These are phyloP conservation scores for Pilasporangium apinafurcum DNA, from an alignment of 352 stramenopile genomes.

Conservation along the genomic window DNA sequence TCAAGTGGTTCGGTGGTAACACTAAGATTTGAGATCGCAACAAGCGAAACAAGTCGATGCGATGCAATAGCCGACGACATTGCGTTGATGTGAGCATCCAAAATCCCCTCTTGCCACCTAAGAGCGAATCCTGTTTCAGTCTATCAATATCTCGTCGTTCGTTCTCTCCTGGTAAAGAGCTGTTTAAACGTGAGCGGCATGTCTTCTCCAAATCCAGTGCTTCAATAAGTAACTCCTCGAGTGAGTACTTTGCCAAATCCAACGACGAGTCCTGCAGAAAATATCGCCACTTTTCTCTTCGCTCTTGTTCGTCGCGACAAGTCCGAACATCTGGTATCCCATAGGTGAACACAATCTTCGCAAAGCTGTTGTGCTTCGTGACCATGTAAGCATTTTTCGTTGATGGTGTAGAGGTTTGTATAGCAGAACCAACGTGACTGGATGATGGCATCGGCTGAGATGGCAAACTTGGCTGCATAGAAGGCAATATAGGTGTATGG, in stretches of 20 bases:
- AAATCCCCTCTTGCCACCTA: conserved; percentile 53
- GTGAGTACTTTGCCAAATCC: conserved; percentile 20
- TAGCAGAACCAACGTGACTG: too few species aligned
- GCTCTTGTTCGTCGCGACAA: conserved; percentile 41
- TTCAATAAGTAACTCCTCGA: conserved; percentile 45
- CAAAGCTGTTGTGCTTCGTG: conserved; percentile 61
- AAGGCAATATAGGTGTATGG: background rate
- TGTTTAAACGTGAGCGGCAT: conserved; percentile 26
- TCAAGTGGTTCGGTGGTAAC: conserved; percentile 49
- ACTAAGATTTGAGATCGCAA: conserved; percentile 67
- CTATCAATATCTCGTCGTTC: too few species aligned
- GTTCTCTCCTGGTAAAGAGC: background rate
- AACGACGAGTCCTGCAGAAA: conserved; percentile 59
- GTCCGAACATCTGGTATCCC: conserved; percentile 65
- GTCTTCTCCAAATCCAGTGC: conserved; percentile 55
- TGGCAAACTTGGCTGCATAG: too few species aligned
- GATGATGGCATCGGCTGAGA: too few species aligned
- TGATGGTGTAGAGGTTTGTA: too few species aligned
- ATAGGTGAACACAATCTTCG: conserved; percentile 68
- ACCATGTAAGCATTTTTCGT: too few species aligned
- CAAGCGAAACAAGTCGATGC: conserved; percentile 78
- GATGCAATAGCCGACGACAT: conserved; percentile 56
- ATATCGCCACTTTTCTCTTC: conserved; percentile 74
- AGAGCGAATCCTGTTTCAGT: conserved; percentile 39
- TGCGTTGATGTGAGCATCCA: conserved; percentile 58